phyloP scores from a whole-genome alignment of 192 early-diverging fungal genomes.

The Mortierella hygrophila region DNA sequence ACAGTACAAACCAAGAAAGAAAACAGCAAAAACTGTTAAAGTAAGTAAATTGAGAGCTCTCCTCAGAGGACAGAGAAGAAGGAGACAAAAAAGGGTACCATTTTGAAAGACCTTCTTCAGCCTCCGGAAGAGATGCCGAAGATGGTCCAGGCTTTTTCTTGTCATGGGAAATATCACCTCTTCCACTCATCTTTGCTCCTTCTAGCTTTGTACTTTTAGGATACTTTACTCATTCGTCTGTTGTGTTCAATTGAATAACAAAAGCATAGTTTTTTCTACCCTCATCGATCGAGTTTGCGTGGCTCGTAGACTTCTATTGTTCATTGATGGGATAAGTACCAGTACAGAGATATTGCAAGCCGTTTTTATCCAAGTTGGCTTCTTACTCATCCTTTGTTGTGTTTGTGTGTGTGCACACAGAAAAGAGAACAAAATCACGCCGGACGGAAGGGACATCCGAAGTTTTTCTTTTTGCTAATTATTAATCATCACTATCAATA shows the following conservation, averaged over 20 bases:
- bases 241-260: neutral
- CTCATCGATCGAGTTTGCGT: too few relatives aligned
- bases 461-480: neutral
- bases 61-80: neutral
- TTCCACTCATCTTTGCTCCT: neutral
- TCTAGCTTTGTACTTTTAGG: neutral
- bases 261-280: neutral
- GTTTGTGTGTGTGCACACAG: neutral
- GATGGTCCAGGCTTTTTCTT: conserved; percentile 47
- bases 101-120: conserved; percentile 16
- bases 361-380: neutral
- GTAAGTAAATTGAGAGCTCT: neutral
- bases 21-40: neutral
- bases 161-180: conserved; percentile 35
- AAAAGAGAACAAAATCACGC: neutral
- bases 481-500: neutral
- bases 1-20: neutral
- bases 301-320: too few relatives aligned
- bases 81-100: conserved; percentile 1
- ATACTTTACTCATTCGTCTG: neutral
- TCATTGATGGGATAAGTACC: too few relatives aligned
- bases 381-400: neutral
- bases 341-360: too few relatives aligned
- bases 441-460: conserved; percentile 1
- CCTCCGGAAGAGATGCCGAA: conserved; percentile 52